Evolutionary conservation across 2,329 filamentous ascomycete species (phyloP), one percentile per base, ranked within the genome.

Genomic region (Epichloe brachyelytri): DNA sequence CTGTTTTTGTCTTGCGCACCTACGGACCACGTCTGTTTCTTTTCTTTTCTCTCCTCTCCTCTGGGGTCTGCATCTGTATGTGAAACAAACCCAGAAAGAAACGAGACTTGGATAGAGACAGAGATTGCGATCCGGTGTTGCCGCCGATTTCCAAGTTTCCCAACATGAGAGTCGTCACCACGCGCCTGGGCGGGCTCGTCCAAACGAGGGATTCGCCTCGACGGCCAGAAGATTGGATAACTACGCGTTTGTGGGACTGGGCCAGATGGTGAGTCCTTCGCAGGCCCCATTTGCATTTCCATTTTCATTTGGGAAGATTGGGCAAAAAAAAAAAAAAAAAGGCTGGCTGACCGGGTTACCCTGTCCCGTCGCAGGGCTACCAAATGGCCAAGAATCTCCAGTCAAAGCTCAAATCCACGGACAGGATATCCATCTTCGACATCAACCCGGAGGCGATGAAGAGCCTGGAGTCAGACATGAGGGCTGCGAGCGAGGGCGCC

Each of bases 321-420:
- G 26, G 26, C 22, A 3, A 4, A 15, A 37, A 37, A 37, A 4
- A 15, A 37, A 37, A 37, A 4, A 15, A 26, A 26, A 26, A 3
- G 2, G 26, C 26, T 6, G 12, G 36, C 36, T 38, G 12, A 38
- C 36, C 14, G 36, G 36, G 14, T 15, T 4, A 26, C 22, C 22
- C 12, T 12, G 30, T 49, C 10, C 34, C 7, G 15, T 20, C 41
- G 5, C 47, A 80, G 77, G 78, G 78, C 41, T 80, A 76, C 58
- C 77, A 79, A 67, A 81, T 82, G 78, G 78, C 77, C 54, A 76
- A 73, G 65, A 82, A 81, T 61, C 71, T 82, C 4, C 77, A 79
- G 62, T 68, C 74, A 34, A 80, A 79, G 62, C 68, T 81, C 36
- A 60, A 67, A 30, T 66, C 76, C 1, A 66, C 61, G 43, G 78